Percentiles rank a stretch among this genome's conserved stretches.
phyloP scores from a whole-genome alignment of 495 filamentous ascomycete species.

The Penicillium macrosclerotiorum region DNA sequence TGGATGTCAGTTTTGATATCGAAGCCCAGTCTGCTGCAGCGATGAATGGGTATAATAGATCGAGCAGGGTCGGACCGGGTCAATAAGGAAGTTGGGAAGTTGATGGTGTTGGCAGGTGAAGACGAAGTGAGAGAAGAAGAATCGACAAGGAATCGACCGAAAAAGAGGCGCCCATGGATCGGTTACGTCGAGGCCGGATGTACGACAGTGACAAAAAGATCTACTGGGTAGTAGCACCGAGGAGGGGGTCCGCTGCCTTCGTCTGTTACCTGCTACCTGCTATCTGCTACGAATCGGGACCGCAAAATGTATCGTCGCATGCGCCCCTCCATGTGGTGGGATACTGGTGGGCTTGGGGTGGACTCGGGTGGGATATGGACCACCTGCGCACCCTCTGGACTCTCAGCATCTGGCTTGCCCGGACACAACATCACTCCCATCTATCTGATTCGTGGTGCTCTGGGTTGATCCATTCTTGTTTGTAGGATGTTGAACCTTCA shows the following conservation, averaged over 20 bases:
- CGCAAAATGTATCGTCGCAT: conserved; percentile 12
- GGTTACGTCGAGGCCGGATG: conserved; percentile 22
- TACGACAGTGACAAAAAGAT: conserved; percentile 25
- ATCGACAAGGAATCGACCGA: not conserved
- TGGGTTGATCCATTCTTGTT: no score
- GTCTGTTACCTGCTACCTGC: not conserved
- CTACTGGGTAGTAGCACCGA: conserved; percentile 5
- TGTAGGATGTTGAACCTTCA: no score
- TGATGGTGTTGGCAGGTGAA: not conserved
- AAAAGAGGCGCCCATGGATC: conserved; percentile 1
- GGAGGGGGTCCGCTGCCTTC: not conserved
- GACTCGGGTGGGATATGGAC: no score
- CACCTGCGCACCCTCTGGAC: no score
- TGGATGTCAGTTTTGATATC: not conserved
- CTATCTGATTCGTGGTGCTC: conserved; percentile 8
- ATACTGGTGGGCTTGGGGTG: no score
- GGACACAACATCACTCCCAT: conserved; percentile 4
- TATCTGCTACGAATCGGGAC: conserved; percentile 6
- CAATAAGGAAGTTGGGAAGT: not conserved
- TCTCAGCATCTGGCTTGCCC: no score
- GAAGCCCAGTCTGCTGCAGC: not conserved
- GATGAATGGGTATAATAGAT: not conserved
- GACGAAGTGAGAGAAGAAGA: not conserved
- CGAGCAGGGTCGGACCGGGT: no score
- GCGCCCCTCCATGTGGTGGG: conserved; percentile 1